These are phyloP conservation scores for Corymbia calophylla DNA, from an alignment of 441 rosid species.

Conservation along the genomic window DNA sequence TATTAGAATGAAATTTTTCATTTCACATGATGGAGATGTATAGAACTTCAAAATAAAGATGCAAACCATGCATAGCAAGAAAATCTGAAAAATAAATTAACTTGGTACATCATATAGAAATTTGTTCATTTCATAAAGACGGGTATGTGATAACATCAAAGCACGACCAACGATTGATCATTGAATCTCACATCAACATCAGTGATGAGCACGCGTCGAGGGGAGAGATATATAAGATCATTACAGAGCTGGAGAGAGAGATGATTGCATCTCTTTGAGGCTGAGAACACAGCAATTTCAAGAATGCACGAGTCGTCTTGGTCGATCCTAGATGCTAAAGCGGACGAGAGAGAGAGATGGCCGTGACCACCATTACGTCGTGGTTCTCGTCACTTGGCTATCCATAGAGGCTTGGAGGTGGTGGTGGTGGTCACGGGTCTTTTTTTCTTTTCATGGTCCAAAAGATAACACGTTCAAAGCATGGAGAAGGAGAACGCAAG, in stretches of 20 bases:
- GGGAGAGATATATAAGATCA: slow-evolving; percentile 54
- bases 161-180: fast-evolving
- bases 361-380: background rate
- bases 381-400: background rate
- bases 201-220: slow-evolving; percentile 1
- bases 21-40: fast-evolving
- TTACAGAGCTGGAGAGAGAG: slow-evolving; percentile 53
- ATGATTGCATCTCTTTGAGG: slow-evolving; percentile 55
- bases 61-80: background rate
- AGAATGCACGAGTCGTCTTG: slow-evolving; percentile 43
- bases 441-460: background rate
- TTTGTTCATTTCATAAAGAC: background rate
- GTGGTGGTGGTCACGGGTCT: background rate
- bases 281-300: slow-evolving; percentile 61
- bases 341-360: background rate
- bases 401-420: background rate
- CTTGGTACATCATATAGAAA: fast-evolving
- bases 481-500: background rate
- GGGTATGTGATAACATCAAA: fast-evolving
- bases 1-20: fast-evolving
- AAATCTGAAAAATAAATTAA: background rate
- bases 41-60: background rate
- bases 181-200: fast-evolving
- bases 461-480: background rate
- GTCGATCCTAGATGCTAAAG: background rate